Base-by-base conservation (phyloP, 2,329 filamentous ascomycete genomes). In the Aotearoamyces nothofagi region DNA sequence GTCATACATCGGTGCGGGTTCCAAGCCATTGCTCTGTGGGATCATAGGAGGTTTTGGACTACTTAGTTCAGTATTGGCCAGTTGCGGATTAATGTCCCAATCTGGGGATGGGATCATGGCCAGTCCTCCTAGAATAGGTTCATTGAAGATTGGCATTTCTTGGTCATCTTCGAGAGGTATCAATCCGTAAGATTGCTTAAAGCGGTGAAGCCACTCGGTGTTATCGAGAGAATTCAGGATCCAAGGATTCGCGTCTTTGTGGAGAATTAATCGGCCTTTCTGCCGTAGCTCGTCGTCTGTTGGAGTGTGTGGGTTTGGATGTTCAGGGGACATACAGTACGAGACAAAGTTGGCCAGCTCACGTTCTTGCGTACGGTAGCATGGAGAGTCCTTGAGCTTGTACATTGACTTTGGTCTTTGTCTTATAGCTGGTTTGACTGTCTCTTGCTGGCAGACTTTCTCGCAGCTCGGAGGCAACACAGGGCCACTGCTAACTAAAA, bases 191-290 rank as follows among this genome's bases (percentile, higher is more conserved):
- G 31, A 43, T 12, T 19, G 46, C 33, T 57, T 63, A 50, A 75
- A 75, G 9, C 56, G 50, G 3, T 52, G 45, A 2, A 75, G 52
- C 63, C 68, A 72, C 3, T 55, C 46, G 3, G 52, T 37, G 34
- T 69, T 66, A 37, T 76, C 69, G 3, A 68, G 65, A 1, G 61
- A 63, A 2, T 69, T 76, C 41, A 73, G 69, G 37, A 74, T 74
- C 68, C 69, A 74, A 7, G 60, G 61, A 39, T 75, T 69, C 29
- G 73, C 66, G 33, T 58, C 63, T 26, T 70, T 67, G 46, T 70
- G 74, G 13, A 75, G 68, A 39, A 74, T 69, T 29, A 70, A 56
- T 36, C 70, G 61, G 13, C 68, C 69, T 39, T 71, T 56, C 15
- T 52, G 53, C 40, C 72, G 69, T 22, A 76, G 45, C 25, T 66